Conservation (phyloP, 1,284 basidiomycete species). For the Pterulicium gracile region DNA sequence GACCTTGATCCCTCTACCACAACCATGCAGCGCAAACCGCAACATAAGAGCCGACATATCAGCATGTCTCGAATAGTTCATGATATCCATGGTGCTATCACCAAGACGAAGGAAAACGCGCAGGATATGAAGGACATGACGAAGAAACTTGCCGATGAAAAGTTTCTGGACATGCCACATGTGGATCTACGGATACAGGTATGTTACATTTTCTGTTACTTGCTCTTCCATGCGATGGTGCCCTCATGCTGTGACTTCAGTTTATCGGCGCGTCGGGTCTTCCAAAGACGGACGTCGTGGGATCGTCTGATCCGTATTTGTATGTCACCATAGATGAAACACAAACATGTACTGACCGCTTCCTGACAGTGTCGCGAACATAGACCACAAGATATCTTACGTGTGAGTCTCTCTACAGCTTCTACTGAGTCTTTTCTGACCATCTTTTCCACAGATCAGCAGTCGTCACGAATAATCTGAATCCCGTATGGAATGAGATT, state of each 20-base stretch:
- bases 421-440: neutral
- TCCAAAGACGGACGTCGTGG: conserved; percentile 62
- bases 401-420: conserved; percentile 31
- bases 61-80: conserved; percentile 27
- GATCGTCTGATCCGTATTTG: conserved; percentile 61
- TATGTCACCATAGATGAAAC: neutral
- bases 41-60: conserved; percentile 19
- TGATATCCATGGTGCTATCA: conserved; percentile 18
- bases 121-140: conserved; percentile 19
- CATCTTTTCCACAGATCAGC: conserved; percentile 37
- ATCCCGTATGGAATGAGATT: conserved; percentile 64
- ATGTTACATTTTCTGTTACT: conserved; percentile 4
- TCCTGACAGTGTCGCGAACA: conserved; percentile 37
- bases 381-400: conserved; percentile 51
- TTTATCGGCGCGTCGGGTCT: conserved; percentile 60
- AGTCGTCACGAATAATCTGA: conserved; percentile 43
- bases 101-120: conserved; percentile 19
- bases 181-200: conserved; percentile 42
- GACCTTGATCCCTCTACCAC: no score
- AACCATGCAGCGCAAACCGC: no score
- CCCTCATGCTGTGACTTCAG: conserved; percentile 17
- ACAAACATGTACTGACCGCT: no score
- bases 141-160: conserved; percentile 21
- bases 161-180: conserved; percentile 25
- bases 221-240: neutral